Percentiles rank a stretch among this genome's conserved stretches.
Evolutionary conservation across 2,329 filamentous ascomycete genomes (phyloP).

Genomic region (Geosmithia flava): DNA sequence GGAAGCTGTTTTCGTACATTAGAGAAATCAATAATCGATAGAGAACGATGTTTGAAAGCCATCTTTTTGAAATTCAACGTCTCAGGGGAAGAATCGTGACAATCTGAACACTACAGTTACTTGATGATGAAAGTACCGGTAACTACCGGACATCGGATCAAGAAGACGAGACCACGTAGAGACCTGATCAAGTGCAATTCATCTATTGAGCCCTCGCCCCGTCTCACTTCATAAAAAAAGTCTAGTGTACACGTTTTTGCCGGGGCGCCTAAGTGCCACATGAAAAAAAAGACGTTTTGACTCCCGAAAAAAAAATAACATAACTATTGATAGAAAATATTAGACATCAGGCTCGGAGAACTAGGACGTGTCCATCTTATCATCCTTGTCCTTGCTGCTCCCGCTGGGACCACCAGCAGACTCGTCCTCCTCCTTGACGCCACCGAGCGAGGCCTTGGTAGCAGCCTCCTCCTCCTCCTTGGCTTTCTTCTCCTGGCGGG

Average conservation of each 20-base stretch:
- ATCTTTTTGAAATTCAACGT: no score
- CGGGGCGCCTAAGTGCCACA: not conserved
- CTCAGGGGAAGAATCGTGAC: no score
- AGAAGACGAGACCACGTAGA: not conserved
- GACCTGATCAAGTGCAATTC: not conserved
- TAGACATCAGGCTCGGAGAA: not conserved
- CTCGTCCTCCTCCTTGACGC: conserved; percentile 71
- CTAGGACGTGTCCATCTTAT: conserved; percentile 82
- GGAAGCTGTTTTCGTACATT: conserved; percentile 71
- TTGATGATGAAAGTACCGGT: no score
- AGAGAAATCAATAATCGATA: conserved; percentile 54
- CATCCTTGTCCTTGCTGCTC: conserved; percentile 36
- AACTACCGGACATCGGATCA: no score
- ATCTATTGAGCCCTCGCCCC: not conserved
- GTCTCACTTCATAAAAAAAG: not conserved
- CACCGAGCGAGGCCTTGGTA: conserved; percentile 65
- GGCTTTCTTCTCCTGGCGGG: conserved; percentile 76
- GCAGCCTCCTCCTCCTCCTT: conserved; percentile 61
- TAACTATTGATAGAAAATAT: not conserved
- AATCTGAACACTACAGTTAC: no score
- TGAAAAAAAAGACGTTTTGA: not conserved
- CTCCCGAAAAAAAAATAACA: not conserved
- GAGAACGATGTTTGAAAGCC: conserved; percentile 1
- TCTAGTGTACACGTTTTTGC: not conserved
- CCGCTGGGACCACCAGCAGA: conserved; percentile 30